These are phyloP conservation scores for Scleroderma bovista DNA, from an alignment of 768 basidiomycete genomes.

Conservation along the genomic window DNA sequence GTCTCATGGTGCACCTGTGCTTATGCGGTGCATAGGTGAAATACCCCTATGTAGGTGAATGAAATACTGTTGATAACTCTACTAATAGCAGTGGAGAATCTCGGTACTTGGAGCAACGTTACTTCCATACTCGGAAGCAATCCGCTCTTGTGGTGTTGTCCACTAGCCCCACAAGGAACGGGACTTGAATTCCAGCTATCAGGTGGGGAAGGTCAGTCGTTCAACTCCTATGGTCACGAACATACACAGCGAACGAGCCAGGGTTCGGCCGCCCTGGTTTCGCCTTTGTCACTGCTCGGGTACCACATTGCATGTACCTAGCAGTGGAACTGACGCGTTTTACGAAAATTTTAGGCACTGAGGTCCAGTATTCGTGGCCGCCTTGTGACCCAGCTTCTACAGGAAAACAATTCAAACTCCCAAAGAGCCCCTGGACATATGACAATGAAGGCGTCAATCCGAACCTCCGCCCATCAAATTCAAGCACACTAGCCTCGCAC, in stretches of 20 bases:
- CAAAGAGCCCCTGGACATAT: constrained; percentile 80
- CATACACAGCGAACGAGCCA: constrained; percentile 4
- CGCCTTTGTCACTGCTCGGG: background rate
- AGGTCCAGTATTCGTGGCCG: constrained; percentile 56
- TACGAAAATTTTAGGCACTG: constrained; percentile 24
- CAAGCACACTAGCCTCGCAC: constrained; percentile 27
- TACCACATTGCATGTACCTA: background rate
- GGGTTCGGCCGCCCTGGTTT: constrained; percentile 5
- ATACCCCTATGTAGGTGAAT: constrained; percentile 78
- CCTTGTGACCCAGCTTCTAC: constrained; percentile 54
- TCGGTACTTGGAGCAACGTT: constrained; percentile 71
- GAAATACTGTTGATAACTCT: background rate
- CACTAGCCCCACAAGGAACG: constrained; percentile 56
- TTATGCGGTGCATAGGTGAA: constrained; percentile 49
- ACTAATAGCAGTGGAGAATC: constrained; percentile 48
- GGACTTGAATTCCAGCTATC: constrained; percentile 77
- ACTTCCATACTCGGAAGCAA: constrained; percentile 72
- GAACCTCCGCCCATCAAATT: constrained; percentile 57
- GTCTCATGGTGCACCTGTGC: background rate
- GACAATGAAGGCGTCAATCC: constrained; percentile 77
- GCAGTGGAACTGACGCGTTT: background rate
- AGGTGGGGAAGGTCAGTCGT: constrained; percentile 70
- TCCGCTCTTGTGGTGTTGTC: constrained; percentile 82
- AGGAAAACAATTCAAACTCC: constrained; percentile 40
- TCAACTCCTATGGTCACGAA: constrained; percentile 28